Base-by-base conservation (phyloP, 2,329 filamentous ascomycete species). In the Exophiala sp. region DNA sequence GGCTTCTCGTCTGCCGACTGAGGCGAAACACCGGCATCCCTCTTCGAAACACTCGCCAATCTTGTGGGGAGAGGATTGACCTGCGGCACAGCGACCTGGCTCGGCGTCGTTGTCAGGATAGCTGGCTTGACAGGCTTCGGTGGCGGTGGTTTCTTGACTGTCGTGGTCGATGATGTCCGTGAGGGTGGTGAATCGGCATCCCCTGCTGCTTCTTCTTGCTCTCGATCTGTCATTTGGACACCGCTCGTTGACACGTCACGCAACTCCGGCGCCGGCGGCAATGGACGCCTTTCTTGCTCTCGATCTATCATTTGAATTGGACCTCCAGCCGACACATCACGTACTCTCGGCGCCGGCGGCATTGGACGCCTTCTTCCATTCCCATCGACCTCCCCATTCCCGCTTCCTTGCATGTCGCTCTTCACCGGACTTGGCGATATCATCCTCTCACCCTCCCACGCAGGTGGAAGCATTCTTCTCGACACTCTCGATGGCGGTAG, bases 71-170 rank as follows among this genome's bases (percentile, higher is more conserved):
- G 49, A 18, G 46, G 41, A 33, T 38, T 49, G 43, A 50, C 11
- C 12, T 53, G 53, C 12, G 59, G 54, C 12, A 55, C 46, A n/a
- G 48, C 48, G 10, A 47, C 46, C 38, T 55, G 54, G 46, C 48
- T 52, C 42, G 55, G 50, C 20, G 57, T 48, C 21, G 66, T 63
- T 32, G 59, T 67, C 20, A 73, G 62, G 9, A 66, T 65, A 5
- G 79, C 75, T 1, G 85, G 85, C 63, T 88, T 88, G 66, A 76
- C 81, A 18, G 84, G 85, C 46, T 87, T 74, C 1, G 79, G 79
- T 4, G 80, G 82, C n/a, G 78, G 70, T 8, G 70, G 65, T 58
- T 78, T 79, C 45, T 50, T 62, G 18, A 66, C 62, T 21, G 68
- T 68, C 1, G 53, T 54, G 14, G 75, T 73, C 2, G 69, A 65